Percentiles rank a stretch among this genome's conserved stretches.
phyloP scores from a whole-genome alignment of 2,329 filamentous ascomycete genomes.

The Alternaria rosae region DNA sequence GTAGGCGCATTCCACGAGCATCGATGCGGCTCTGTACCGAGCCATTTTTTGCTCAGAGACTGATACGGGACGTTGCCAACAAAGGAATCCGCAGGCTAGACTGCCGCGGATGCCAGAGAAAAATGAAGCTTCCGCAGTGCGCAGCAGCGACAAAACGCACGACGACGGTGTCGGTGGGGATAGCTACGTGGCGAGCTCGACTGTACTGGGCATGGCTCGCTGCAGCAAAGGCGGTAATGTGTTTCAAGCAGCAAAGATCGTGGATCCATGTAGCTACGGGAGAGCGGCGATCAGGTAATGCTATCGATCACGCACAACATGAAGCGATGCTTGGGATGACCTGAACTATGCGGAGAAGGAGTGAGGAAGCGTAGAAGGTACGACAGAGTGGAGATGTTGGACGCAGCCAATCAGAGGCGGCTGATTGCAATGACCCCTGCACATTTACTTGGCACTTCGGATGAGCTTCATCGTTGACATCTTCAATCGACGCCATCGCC shows the following conservation, averaged over 20 bases:
- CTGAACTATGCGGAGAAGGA: not conserved
- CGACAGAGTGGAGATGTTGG: slow-evolving; percentile 2
- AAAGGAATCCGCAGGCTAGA: slow-evolving; percentile 11
- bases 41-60: slow-evolving; percentile 4
- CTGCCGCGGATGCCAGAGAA: not conserved
- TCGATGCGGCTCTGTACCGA: slow-evolving; percentile 6
- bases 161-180: slow-evolving; percentile 12
- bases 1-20: slow-evolving; percentile 9
- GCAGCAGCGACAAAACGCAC: slow-evolving; percentile 1
- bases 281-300: slow-evolving; percentile 8
- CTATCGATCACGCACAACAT: not conserved
- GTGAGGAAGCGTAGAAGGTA: not conserved
- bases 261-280: slow-evolving; percentile 6
- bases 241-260: slow-evolving; percentile 2
- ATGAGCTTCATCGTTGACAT: slow-evolving; percentile 31
- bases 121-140: slow-evolving; percentile 13
- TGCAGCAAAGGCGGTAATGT: slow-evolving; percentile 8
- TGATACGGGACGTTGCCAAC: slow-evolving; percentile 11
- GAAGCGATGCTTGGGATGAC: slow-evolving; percentile 1
- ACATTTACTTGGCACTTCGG: slow-evolving; percentile 15
- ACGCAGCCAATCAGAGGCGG: slow-evolving; percentile 13
- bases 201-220: slow-evolving; percentile 12
- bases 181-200: slow-evolving; percentile 17
- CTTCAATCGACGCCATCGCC: slow-evolving; percentile 32
- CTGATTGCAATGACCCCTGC: slow-evolving; percentile 23